Percentiles rank a stretch among this genome's conserved stretches.
Conservation (phyloP, 2,329 filamentous ascomycete genomes). For the Thermothelomyces thermophilus region DNA sequence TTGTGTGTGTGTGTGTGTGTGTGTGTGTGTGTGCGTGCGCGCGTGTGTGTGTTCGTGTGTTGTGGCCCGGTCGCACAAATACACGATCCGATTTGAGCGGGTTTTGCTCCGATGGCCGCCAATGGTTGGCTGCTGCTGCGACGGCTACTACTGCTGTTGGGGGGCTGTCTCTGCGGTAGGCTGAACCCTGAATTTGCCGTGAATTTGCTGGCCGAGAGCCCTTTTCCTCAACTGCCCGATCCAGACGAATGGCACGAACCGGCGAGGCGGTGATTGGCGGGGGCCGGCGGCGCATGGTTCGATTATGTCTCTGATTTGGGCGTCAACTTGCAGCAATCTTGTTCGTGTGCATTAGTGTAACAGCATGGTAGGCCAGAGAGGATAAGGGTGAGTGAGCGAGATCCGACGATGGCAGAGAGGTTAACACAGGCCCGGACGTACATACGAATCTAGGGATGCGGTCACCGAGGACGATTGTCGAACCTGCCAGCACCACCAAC, state of each 20-base stretch:
- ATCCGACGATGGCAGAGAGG: neutral
- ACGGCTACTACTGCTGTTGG: too few relatives aligned
- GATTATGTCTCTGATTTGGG: neutral
- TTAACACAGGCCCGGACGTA: too few relatives aligned
- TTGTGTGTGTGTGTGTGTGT: too few relatives aligned
- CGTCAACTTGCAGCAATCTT: neutral
- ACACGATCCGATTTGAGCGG: neutral
- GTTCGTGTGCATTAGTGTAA: too few relatives aligned
- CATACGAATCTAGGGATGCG: neutral
- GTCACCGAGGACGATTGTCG: neutral
- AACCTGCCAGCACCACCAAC: neutral
- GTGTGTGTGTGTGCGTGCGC: too few relatives aligned
- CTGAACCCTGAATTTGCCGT: neutral
- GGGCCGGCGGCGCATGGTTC: neutral
- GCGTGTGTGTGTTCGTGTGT: neutral
- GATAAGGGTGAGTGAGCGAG: neutral
- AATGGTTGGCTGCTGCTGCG: too few relatives aligned
- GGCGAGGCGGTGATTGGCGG: constrained; percentile 7
- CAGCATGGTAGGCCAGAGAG: too few relatives aligned
- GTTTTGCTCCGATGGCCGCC: neutral
- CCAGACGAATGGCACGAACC: constrained; percentile 5
- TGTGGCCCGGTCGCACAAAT: constrained; percentile 1
- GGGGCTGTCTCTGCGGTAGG: too few relatives aligned
- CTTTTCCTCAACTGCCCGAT: constrained; percentile 8
- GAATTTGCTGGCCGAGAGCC: neutral